Base-by-base conservation (phyloP, 2,329 filamentous ascomycete species). In the Pezizomycotina sp. region DNA sequence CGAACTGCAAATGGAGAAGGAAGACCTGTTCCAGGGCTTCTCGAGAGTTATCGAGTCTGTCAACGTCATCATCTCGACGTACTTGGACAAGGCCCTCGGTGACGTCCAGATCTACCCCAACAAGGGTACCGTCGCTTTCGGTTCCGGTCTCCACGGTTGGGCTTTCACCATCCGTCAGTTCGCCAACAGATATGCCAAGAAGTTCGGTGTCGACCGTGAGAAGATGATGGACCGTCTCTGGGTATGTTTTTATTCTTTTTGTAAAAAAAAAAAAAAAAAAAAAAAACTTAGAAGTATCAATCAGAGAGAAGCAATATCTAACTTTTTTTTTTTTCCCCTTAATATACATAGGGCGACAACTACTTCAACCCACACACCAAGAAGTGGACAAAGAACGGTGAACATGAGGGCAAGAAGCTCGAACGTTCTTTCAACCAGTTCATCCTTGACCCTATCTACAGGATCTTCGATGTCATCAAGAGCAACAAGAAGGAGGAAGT, bases 181-280 rank as follows among this genome's bases (percentile, higher is more conserved):
- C 65, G 89, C 89, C 55, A 63, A 73, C 60, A 75, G 77, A 57
- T 98, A 98, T 64, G 79, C 86, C 66, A 95, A 95, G 83, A 98
- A 98, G 69, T 98, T 98, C 58, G 89, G 89, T 78, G 89, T 98
- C 56, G 86, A 98, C 76, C 84, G 84, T 65, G 78, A 76, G 69
- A 95, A 95, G 82, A 93, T 98, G 89, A 92, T 95, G 80, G 82
- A 93, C 71, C 83, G 89, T 77, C 82, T 98, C 54, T 98, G 89
- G 89, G 76, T 81, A 65, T 62, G 73, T 57, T 46, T 23, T 25
- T 25, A n/a, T 15, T n/a, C 15, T 26, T 31, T 3, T 3, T 5
- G n/a, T 16, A n/a, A n/a, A n/a, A n/a, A n/a, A n/a, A n/a, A n/a
- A n/a, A n/a, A n/a, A n/a, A n/a, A n/a, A n/a, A n/a, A n/a, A n/a